phyloP scores from a whole-genome alignment of 352 stramenopile species.

The Discostella stelligera region DNA sequence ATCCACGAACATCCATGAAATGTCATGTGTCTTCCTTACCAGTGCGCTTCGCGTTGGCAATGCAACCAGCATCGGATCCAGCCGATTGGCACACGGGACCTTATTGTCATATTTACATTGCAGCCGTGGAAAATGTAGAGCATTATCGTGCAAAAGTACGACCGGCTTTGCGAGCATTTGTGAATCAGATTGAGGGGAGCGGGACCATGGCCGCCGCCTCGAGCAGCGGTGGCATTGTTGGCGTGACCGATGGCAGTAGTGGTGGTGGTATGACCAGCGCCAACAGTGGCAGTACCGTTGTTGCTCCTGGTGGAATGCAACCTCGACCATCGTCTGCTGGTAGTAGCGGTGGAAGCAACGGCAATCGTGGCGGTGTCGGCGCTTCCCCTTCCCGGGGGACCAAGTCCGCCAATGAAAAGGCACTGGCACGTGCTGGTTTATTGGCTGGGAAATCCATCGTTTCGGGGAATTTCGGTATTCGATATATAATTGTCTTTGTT shows the following conservation, averaged over 20 bases:
- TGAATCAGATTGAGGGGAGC: slow-evolving; percentile 68
- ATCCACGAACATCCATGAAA: slow-evolving; percentile 41
- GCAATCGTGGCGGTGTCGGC: background rate
- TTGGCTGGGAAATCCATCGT: slow-evolving; percentile 16
- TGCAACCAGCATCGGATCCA: slow-evolving; percentile 40
- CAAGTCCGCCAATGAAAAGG: slow-evolving; percentile 39
- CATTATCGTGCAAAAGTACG: slow-evolving; percentile 72
- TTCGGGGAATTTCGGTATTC: slow-evolving; percentile 47
- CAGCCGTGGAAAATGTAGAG: slow-evolving; percentile 60
- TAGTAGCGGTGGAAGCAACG: background rate
- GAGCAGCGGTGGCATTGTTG: background rate
- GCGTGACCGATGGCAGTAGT: background rate
- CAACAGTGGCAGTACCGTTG: too few species aligned
- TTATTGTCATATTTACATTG: slow-evolving; percentile 79
- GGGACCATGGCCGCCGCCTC: slow-evolving; percentile 13
- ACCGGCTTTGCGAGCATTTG: slow-evolving; percentile 68
- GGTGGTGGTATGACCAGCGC: background rate
- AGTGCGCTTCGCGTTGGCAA: slow-evolving; percentile 25
- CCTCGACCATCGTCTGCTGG: too few species aligned
- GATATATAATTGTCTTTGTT: slow-evolving; percentile 75
- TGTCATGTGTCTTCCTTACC: slow-evolving; percentile 3
- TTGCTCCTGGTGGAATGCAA: too few species aligned
- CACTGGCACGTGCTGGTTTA: slow-evolving; percentile 21
- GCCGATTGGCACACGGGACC: slow-evolving; percentile 68
- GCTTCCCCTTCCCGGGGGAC: background rate